A percentile compares a stretch with the other conserved stretches of the same genome.
These are phyloP conservation scores for Rhodosporidiobolus odoratus DNA, from an alignment of 768 basidiomycete species.

Conservation along the genomic window DNA sequence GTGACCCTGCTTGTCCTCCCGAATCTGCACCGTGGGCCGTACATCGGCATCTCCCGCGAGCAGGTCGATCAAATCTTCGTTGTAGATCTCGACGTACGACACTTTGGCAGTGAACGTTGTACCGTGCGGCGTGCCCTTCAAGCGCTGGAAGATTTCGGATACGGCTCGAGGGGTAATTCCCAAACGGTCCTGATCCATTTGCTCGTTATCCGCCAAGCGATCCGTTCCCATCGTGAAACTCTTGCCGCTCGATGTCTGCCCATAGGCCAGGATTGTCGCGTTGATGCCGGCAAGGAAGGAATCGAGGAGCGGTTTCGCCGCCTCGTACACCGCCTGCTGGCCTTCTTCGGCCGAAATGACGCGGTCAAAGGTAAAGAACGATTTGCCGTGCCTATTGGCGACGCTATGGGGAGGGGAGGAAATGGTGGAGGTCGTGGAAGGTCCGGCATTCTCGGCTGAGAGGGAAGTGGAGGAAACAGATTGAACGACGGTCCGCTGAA, in stretches of 20 bases:
- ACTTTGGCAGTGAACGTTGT: slow-evolving; percentile 63
- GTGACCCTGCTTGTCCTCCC: slow-evolving; percentile 93
- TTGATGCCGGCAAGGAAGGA: slow-evolving; percentile 92
- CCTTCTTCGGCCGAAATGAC: slow-evolving; percentile 80
- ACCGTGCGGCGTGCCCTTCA: slow-evolving; percentile 55
- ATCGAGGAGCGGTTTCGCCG: slow-evolving; percentile 73
- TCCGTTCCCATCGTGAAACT: slow-evolving; percentile 96
- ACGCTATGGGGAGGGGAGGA: slow-evolving; percentile 53
- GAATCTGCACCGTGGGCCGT: slow-evolving; percentile 82
- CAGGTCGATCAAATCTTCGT: slow-evolving; percentile 96
- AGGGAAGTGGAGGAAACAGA: slow-evolving; percentile 67
- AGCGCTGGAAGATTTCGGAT: slow-evolving; percentile 73
- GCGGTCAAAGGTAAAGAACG: slow-evolving; percentile 86
- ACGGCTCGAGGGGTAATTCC: slow-evolving; percentile 95
- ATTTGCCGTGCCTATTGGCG: slow-evolving; percentile 53
- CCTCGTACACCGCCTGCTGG: slow-evolving; percentile 78
- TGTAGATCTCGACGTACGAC: slow-evolving; percentile 96
- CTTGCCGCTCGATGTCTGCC: slow-evolving; percentile 94
- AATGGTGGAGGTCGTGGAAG: not conserved
- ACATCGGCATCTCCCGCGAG: slow-evolving; percentile 61
- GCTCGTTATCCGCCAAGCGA: slow-evolving; percentile 52
- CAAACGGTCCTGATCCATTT: slow-evolving; percentile 51
- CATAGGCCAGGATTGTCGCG: slow-evolving; percentile 95
- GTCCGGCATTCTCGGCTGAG: slow-evolving; percentile 66
- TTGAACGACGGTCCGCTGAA: slow-evolving; percentile 83